Evolutionary conservation across 768 basidiomycete species (phyloP).

Genomic region (Rhizopogon roseolus): DNA sequence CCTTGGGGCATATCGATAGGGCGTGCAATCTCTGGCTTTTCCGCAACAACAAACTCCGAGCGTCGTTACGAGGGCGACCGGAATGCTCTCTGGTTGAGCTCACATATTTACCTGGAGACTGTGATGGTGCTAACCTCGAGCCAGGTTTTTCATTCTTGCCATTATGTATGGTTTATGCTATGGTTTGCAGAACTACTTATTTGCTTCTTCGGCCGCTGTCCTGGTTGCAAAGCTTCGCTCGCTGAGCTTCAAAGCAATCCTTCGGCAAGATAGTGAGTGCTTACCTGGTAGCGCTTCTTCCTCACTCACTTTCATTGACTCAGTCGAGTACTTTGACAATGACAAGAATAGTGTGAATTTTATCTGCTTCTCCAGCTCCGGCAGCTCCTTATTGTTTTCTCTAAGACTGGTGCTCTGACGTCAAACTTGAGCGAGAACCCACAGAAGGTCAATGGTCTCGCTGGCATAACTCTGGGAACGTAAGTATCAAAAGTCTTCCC

Average conservation of each 20-base stretch:
- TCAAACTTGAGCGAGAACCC: slow-evolving; percentile 79
- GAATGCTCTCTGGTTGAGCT: slow-evolving; percentile 11
- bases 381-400: not conserved
- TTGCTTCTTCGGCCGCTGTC: slow-evolving; percentile 30
- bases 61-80: not conserved
- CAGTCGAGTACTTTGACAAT: slow-evolving; percentile 37
- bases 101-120: slow-evolving; percentile 23
- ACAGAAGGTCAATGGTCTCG: slow-evolving; percentile 84
- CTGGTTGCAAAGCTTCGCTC: slow-evolving; percentile 35
- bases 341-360: slow-evolving; percentile 28
- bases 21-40: slow-evolving; percentile 1
- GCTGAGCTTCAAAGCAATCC: slow-evolving; percentile 33
- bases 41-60: slow-evolving; percentile 3
- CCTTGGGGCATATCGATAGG: not conserved
- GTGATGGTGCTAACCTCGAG: slow-evolving; percentile 20
- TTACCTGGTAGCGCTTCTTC: not conserved
- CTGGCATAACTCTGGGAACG: slow-evolving; percentile 83
- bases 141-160: slow-evolving; percentile 31
- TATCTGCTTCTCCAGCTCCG: not conserved
- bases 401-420: slow-evolving; percentile 75
- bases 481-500: slow-evolving; percentile 24
- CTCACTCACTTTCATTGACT: too few relatives aligned
- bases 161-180: slow-evolving; percentile 33
- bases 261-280: slow-evolving; percentile 41
- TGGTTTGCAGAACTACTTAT: slow-evolving; percentile 30